phyloP scores from a whole-genome alignment of 257 asterid genomes.

The Knoxia roxburghii region DNA sequence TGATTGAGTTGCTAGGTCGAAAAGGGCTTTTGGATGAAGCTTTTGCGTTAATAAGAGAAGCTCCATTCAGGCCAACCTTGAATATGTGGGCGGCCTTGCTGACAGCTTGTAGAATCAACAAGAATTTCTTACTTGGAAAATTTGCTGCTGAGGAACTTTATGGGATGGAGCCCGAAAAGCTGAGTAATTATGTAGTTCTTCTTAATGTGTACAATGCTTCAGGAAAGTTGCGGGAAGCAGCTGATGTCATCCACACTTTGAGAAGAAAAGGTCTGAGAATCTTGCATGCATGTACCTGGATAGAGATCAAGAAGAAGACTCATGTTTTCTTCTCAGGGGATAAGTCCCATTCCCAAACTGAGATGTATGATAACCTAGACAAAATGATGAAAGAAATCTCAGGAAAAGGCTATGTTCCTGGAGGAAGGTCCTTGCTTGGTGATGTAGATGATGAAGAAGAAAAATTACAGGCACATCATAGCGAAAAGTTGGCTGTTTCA shows the following conservation, averaged over 20 bases:
- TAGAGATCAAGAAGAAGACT: constrained; percentile 64
- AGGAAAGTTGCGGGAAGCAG: constrained; percentile 66
- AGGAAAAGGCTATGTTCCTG: constrained; percentile 38
- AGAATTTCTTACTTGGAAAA: constrained; percentile 72
- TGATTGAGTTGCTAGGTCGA: constrained; percentile 77
- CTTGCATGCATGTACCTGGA: constrained; percentile 77
- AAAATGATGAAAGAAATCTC: constrained; percentile 43
- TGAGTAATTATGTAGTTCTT: constrained; percentile 67
- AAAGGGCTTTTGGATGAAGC: constrained; percentile 83
- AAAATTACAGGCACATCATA: constrained; percentile 42
- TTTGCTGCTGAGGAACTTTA: constrained; percentile 82
- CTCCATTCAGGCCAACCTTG: constrained; percentile 56
- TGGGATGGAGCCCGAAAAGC: constrained; percentile 80
- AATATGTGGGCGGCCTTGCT: constrained; percentile 94
- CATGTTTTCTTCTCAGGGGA: constrained; percentile 60
- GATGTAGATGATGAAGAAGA: constrained; percentile 70
- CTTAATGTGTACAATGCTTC: constrained; percentile 58
- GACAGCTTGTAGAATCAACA: constrained; percentile 82
- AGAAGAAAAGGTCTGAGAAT: constrained; percentile 62
- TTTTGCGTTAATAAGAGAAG: constrained; percentile 56
- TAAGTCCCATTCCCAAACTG: constrained; percentile 45
- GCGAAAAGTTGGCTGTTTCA: constrained; percentile 85
- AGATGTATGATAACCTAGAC: constrained; percentile 49
- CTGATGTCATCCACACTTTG: constrained; percentile 56
- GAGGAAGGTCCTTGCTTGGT: constrained; percentile 53